Evolutionary conservation across 1,284 basidiomycete species (phyloP).

Genomic region (Coniophora puteana): DNA sequence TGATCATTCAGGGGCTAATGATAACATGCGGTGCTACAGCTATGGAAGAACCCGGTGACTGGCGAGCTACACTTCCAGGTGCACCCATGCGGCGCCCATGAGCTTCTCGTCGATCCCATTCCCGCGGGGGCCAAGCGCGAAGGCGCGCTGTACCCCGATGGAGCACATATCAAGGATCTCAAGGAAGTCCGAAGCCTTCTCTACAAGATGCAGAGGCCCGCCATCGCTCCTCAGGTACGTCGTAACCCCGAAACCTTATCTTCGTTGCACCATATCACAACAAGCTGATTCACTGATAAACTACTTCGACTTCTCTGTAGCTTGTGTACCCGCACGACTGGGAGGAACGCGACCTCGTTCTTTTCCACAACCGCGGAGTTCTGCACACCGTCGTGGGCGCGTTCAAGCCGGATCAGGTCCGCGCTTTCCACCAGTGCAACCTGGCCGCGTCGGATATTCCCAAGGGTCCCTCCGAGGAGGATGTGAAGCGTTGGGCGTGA

Average conservation of each 20-base stretch:
- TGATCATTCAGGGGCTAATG: slow-evolving; percentile 2
- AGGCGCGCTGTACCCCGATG: slow-evolving; percentile 62
- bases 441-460: slow-evolving; percentile 59
- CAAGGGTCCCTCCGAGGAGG: slow-evolving; percentile 44
- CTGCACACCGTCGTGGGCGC: slow-evolving; percentile 71
- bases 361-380: slow-evolving; percentile 72
- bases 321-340: slow-evolving; percentile 62
- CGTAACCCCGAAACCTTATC: background rate
- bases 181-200: slow-evolving; percentile 56
- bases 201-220: slow-evolving; percentile 73
- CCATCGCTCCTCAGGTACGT: slow-evolving; percentile 57
- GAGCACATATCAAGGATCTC: slow-evolving; percentile 60
- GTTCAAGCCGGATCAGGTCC: slow-evolving; percentile 57
- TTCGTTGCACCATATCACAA: background rate
- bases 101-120: slow-evolving; percentile 53
- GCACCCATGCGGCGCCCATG: slow-evolving; percentile 51
- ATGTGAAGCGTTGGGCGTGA: slow-evolving; percentile 41
- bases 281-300: background rate
- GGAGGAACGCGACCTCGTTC: slow-evolving; percentile 56
- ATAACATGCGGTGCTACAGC: slow-evolving; percentile 29
- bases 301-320: slow-evolving; percentile 19
- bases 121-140: slow-evolving; percentile 41
- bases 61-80: slow-evolving; percentile 68
- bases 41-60: slow-evolving; percentile 81
- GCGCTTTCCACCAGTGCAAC: slow-evolving; percentile 67